These are phyloP conservation scores for Osmanthus fragrans DNA, from an alignment of 257 asterid genomes.

Conservation along the genomic window DNA sequence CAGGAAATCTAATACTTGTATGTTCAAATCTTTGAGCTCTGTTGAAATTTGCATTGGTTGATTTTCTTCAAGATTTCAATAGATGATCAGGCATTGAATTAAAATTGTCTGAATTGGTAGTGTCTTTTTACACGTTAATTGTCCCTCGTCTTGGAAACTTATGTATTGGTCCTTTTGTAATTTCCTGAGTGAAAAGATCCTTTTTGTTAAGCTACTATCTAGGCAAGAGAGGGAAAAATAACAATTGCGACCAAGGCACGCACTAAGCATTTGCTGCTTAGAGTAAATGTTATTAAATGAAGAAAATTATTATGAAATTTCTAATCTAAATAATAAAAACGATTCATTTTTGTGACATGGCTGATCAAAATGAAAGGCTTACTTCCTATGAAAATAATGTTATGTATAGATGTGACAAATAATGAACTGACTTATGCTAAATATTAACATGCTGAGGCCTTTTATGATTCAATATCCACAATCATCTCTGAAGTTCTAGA, in stretches of 20 bases:
- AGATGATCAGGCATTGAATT: neutral
- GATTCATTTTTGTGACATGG: neutral
- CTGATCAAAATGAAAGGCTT: neutral
- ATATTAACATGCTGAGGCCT: neutral
- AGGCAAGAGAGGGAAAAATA: neutral
- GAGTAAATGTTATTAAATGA: neutral
- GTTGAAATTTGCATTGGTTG: neutral
- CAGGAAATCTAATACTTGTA: constrained; percentile 7
- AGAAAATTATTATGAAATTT: neutral
- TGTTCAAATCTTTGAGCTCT: constrained; percentile 5
- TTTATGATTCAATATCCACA: neutral
- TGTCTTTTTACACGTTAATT: neutral
- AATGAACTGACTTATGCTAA: neutral
- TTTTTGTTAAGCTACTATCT: neutral
- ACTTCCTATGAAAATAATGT: neutral
- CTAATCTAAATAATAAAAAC: neutral
- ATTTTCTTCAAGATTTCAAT: constrained; percentile 3
- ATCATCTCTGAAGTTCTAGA: neutral
- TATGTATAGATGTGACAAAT: neutral
- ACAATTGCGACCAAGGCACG: neutral
- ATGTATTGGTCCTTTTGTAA: neutral
- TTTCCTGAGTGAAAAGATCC: neutral
- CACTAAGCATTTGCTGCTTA: neutral
- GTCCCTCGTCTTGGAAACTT: neutral
- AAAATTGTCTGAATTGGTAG: neutral